Base-by-base conservation (phyloP, 768 basidiomycete genomes). In the Lactarius akahatsu region DNA sequence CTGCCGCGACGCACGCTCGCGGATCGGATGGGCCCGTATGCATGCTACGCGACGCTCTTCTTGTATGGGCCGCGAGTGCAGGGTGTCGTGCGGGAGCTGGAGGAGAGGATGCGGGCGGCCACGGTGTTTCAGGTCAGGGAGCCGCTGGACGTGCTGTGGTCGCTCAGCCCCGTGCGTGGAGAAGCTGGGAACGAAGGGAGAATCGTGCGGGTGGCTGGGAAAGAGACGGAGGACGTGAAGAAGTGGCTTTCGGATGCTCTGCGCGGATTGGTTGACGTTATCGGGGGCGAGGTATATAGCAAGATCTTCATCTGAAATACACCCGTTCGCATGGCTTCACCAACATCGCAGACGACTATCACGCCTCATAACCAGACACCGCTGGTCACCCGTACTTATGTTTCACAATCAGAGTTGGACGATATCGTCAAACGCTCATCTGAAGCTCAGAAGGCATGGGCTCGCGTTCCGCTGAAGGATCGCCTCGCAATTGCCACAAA, bases 11-110 rank as follows among this genome's bases (percentile, higher is more conserved):
- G 86, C 40, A 76, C 82, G 6, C 82, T 93, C 52, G 78, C 74
- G 10, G 84, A 88, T 55, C 82, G 82, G 65, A 80, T 97, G 62
- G 80, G 79, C 10, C 94, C 94, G 3, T 98, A 96, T 74, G 83
- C 90, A 9, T 96, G 94, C 76, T 98, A 96, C 76, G 94, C 93
- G 23, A 95, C 87, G 69, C 76, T 96, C 23, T 80, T 97, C 67
- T 82, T 98, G 67, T 85, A 83, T 68, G 96, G 96, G 4, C 89
- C 90, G 0, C 75, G 81, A 63, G 79, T 87, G 23, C 76, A 78
- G 55, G 71, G 72, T 1, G 77, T 88, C 6, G 78, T 90, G 38
- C 63, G 73, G 1, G 74, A 80, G 57, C 78, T 98, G 58, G 72
- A 76, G 28, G 75, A 68, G 26, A 74, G 80, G 69, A 88, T 89